Evolutionary conservation across 2,329 filamentous ascomycete species (phyloP), one percentile per base, ranked within the genome.

Genomic region (Fusarium sp.): DNA sequence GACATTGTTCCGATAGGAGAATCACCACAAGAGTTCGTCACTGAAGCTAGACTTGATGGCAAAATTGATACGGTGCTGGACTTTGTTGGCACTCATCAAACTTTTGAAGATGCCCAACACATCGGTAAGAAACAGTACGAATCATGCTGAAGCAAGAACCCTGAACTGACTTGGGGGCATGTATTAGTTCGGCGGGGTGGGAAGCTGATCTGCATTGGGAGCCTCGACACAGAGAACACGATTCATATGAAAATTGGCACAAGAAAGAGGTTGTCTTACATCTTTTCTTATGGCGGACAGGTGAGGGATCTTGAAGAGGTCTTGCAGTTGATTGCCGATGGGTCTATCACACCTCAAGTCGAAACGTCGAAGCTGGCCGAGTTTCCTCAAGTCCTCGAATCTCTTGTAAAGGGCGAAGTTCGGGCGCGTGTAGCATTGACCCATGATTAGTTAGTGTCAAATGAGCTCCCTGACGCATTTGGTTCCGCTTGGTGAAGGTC

Each of bases 161-260:
- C 50, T 13, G 5, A 5, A 35, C 31, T 57, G 9, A 27, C 5
- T 41, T 14, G n/a, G 29, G 18, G 10, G 6, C 1, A 11, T 5
- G 4, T 35, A 10, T 54, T 13, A 48, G 75, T 77, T 4, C 75
- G 75, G 4, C 75, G 75, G 4, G 75, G 75, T 0, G 82, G 82
- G 1, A 83, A 82, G 24, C 69, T 85, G 3, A 72, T 85, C 3
- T 85, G 83, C 60, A 78, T 85, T 8, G 84, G 84, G 2, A 85
- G 82, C 6, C 74, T 85, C 0, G 78, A 84, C 56, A 75, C 79
- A 0, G 80, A 83, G 39, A 86, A 86, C 57, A 82, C 81, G 1
- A 65, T 86, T 11, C 79, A 85, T 43, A 86, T 86, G 84, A 85
- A 85, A 65, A 83, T 82, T 11, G 83, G 84, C 0, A 85, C 84